phyloP scores from a whole-genome alignment of 345 rosid species.

The Lepidium sativum region DNA sequence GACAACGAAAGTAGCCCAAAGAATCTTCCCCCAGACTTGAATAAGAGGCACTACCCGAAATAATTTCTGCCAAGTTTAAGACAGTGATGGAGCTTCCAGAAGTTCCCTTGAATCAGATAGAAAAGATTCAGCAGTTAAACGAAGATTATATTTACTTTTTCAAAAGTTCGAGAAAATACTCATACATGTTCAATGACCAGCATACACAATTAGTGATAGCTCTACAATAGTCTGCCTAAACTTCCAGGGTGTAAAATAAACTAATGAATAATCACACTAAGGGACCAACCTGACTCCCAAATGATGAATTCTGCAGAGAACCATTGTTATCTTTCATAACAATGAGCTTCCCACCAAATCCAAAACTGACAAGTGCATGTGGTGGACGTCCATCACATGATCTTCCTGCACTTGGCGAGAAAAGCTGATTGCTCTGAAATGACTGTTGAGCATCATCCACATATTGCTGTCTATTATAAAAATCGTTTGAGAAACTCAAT shows the following conservation, averaged over 20 bases:
- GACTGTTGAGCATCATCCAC: constrained; percentile 39
- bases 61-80: constrained; percentile 70
- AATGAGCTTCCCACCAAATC: constrained; percentile 91
- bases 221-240: not conserved
- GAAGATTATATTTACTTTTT: not conserved
- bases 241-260: not conserved
- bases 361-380: constrained; percentile 82
- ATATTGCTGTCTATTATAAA: constrained; percentile 39
- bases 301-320: constrained; percentile 40
- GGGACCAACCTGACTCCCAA: constrained; percentile 70
- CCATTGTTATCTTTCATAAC: constrained; percentile 52
- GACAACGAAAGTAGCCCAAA: constrained; percentile 56
- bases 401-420: constrained; percentile 47
- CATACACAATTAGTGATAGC: not conserved
- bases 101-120: constrained; percentile 44
- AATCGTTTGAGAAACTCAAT: constrained; percentile 40
- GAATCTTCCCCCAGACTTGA: constrained; percentile 33
- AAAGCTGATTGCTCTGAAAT: constrained; percentile 47
- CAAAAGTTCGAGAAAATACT: not conserved
- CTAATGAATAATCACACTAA: not conserved
- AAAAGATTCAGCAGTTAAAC: constrained; percentile 19
- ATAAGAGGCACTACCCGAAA: constrained; percentile 34
- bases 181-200: not conserved
- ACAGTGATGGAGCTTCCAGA: constrained; percentile 49
- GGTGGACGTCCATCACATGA: constrained; percentile 96